Base-by-base conservation (phyloP, 129 eudicot species). In the Flaveria sonorensis region DNA sequence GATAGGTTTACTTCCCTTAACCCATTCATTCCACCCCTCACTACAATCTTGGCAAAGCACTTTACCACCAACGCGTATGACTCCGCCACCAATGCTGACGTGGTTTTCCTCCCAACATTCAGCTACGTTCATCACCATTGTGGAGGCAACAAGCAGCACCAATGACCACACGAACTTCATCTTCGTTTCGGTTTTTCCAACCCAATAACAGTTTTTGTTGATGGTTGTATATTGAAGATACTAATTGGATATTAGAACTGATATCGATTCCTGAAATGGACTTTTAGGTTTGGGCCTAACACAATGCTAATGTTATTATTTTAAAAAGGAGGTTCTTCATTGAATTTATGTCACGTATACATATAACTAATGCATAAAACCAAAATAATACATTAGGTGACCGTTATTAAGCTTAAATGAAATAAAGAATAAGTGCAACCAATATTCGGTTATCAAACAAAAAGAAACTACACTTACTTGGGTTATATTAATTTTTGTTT, bases 31-130 rank as follows among this genome's bases (percentile, higher is more conserved):
- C 92, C 90, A 88, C 10, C 89, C 92, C 24, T 82, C 76, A 4
- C 83, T 68, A 75, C 98, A 90, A 46, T 93, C 98, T 51, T 93
- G 98, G 85, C 98, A 93, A 77, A 85, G 86, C 47, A 93, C 97
- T 79, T 88, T 86, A 42, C 98, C 98, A 52, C 87, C 88, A 36
- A 90, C 91, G 47, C 83, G 86, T 23, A 90, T 65, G 52, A 81
- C 78, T 36, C 81, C 75, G 1, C 32, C 43, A 46, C 24, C 46
- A 26, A 15, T 24, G 7, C 3, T 46, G 19, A 16, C 30, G 10
- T 45, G 57, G 21, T 50, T 73, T 45, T 67, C 77, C 19, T 78
- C 75, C 68, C 81, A 76, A 52, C 78, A 52, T 80, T 79, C 85
- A 7, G 70, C 87, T 43, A 48, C 64, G 14, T 24, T 68, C 55